Base-by-base conservation (phyloP, 2,329 filamentous ascomycete genomes). In the Acarospora socialis region DNA sequence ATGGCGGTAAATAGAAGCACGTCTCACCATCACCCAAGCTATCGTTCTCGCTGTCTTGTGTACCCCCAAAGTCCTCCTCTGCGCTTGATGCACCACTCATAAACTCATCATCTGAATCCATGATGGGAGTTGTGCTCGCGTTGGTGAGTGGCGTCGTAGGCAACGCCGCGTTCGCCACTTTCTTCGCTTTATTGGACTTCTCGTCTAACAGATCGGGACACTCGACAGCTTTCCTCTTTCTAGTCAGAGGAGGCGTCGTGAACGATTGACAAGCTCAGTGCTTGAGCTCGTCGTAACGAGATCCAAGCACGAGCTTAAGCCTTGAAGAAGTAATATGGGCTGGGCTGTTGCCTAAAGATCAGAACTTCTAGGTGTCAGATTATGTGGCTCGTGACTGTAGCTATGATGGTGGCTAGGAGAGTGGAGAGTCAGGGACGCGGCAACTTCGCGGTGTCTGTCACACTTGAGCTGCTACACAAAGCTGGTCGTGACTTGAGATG, bases 71-170 rank as follows among this genome's bases (percentile, higher is more conserved):
- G 38, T 71, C 70, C 42, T 81, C 77, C 34, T 77, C 75, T 24
- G 77, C 77, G 50, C 80, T 92, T 24, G 81, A 87, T 46, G 77
- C 66, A 50, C 76, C 74, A 46, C 81, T 92, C 70, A 90, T 79
- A 56, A 86, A 86, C 38, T 94, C 87, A 50, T 94, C 84, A 47
- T 95, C 87, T 6, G 86, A 94, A 61, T 93, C 84, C 86, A 94
- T 94, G 42, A 64, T 70, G 54, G 52, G 59, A 21, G 60, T 43
- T 14, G 62, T 61, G 31, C 59, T 65, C 14, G 51, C 50, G n/a
- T 54, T 60, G 29, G 70, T 75, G 37, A 68, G 55, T 17, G 70
- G 68, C 4, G 70, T 71, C 10, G 69, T 26, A 7, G 37, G 38
- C 10, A 24, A 13, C 14, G 16, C 15, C 13, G 20, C 21, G 52